A percentile compares a stretch with the other conserved stretches of the same genome.
phyloP scores from a whole-genome alignment of 2,329 filamentous ascomycete species.

The Aspergillus luchuensis region DNA sequence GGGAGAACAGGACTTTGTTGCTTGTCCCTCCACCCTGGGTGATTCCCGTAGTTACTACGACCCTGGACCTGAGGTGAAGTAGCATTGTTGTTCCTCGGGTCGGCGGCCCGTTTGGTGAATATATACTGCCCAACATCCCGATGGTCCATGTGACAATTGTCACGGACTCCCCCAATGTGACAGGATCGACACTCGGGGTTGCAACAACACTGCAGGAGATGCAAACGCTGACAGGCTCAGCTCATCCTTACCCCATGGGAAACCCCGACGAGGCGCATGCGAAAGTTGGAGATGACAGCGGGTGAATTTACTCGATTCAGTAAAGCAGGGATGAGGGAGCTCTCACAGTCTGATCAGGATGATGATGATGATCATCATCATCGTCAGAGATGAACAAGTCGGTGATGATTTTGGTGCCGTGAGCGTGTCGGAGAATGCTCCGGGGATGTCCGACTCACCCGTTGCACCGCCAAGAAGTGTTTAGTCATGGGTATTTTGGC shows the following conservation, averaged over 20 bases:
- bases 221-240: not conserved
- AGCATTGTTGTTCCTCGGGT: not conserved
- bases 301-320: constrained; percentile 7
- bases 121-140: not conserved
- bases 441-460: constrained; percentile 1
- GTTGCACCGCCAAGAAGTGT: not conserved
- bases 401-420: not conserved
- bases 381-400: not conserved
- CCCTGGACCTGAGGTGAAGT: not conserved
- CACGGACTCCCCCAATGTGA: not conserved
- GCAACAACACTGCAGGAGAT: too few relatives aligned
- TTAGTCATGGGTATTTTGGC: not conserved
- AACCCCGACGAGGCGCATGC: not conserved
- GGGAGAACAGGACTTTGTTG: not conserved
- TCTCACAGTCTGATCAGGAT: not conserved
- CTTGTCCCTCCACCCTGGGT: too few relatives aligned
- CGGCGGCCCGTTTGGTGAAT: not conserved
- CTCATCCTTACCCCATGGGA: not conserved
- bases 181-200: not conserved
- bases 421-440: not conserved
- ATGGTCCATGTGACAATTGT: not conserved
- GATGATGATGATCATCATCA: too few relatives aligned
- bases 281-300: not conserved
- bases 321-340: not conserved
- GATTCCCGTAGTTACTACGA: not conserved